A percentile compares a stretch with the other conserved stretches of the same genome.
Conservation (phyloP, 139 green algal species). For the Chlorella sp. region DNA sequence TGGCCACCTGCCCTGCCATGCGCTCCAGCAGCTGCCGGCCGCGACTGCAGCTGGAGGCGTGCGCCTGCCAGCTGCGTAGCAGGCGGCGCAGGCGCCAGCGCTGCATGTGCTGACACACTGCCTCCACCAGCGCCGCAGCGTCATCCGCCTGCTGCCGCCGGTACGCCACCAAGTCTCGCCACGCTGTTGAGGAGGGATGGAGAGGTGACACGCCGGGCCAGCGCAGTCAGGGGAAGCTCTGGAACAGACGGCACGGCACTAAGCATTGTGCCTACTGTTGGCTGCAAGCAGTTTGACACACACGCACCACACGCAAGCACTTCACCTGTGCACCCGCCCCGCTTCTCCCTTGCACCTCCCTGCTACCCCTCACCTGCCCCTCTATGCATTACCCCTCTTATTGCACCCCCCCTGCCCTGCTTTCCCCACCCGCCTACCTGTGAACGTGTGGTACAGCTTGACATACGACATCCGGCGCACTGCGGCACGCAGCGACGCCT, state of each 20-base stretch:
- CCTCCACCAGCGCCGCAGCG: neutral
- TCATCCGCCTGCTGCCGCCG: conserved; percentile 22
- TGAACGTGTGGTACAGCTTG: conserved; percentile 37
- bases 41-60: neutral
- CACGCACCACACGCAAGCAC: neutral
- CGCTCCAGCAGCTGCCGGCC: conserved; percentile 12
- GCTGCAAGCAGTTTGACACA: neutral
- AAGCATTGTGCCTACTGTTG: neutral
- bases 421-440: neutral
- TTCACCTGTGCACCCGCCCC: too few species aligned
- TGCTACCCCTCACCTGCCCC: too few species aligned
- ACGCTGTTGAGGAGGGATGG: conserved; percentile 15
- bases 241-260: neutral
- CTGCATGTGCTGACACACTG: conserved; percentile 27
- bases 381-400: too few species aligned
- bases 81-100: conserved; percentile 11
- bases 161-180: conserved; percentile 21
- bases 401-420: neutral
- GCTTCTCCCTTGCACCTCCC: neutral
- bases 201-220: too few species aligned
- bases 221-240: neutral
- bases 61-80: conserved; percentile 29
- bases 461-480: conserved; percentile 43
- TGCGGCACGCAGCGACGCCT: conserved; percentile 15
- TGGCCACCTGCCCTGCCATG: neutral